Base-by-base conservation (phyloP, 306 rosid species). In the Aeschynomene evenia region DNA sequence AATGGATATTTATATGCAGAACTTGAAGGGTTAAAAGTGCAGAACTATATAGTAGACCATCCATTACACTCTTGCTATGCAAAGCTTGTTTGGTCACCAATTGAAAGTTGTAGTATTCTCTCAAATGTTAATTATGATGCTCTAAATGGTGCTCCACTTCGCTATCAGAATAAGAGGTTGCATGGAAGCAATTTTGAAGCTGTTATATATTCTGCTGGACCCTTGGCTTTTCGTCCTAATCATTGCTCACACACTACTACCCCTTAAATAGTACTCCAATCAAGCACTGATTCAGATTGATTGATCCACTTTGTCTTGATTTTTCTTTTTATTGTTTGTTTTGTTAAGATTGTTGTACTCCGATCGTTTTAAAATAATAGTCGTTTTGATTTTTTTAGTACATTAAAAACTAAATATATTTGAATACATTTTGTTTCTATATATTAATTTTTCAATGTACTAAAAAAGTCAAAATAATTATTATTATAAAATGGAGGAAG, bases 11-110 rank as follows among this genome's bases (percentile, higher is more conserved):
- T 87, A 63, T 85, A 76, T 55, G 90, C 83, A 0, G 67, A 51
- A 40, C 83, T 89, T 14, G 81, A 79, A 29, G 90, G 88, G 6
- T 83, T 74, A 79, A 69, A 81, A 67, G 68, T 79, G 80, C 64
- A 37, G 70, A 57, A 81, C 9, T 39, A 19, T 21, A 11, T 81
- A 1, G 46, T 83, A 18, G 96, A 85, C 20, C 92, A 89, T 63
- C 96, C 92, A 1, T 87, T 89, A 18, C 92, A 85, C 5, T 65
- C 88, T 36, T 87, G 96, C 78, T 56, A 68, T 9, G 89, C 70
- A 13, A 89, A 87, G 69, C 88, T 76, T 4, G 90, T 85, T 14
- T 85, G 77, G 67, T 87, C 92, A 16, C 89, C 90, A 22, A 42
- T 71, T 28, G 51, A 66, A 34, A 80, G 68, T 6, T 86, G 96